Base-by-base conservation (phyloP, 768 basidiomycete genomes). In the Favolaschia claudopus region DNA sequence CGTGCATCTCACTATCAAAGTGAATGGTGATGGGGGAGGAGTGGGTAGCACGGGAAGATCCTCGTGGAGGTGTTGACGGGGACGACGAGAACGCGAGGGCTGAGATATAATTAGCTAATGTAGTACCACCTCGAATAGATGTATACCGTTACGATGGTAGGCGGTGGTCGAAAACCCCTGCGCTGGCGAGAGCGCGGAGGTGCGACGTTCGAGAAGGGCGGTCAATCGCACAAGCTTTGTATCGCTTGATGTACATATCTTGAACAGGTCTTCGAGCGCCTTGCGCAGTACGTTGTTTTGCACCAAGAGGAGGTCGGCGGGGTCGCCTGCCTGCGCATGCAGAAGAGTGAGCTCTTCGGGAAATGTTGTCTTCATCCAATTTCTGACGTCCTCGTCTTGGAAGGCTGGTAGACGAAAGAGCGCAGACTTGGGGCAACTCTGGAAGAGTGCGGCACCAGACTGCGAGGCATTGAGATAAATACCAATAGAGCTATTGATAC, bases 341-440 rank as follows among this genome's bases (percentile, higher is more conserved):
- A 70, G 50, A 2, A 70, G 29, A 2, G 67, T 36, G 3, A 73
- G 69, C 32, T 69, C 62, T 5, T 47, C 27, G 7, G 45, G 66
- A 54, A 67, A 75, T 0, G 44, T 58, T 7, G 37, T 54, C 38
- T 42, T 60, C 71, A 72, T 72, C 69, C 70, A 74, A 31, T 67
- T 63, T 10, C 49, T 50, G 13, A 74, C 68, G 38, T 72, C 69
- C 0, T n/a, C n/a, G 48, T 71, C 42, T 1, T 49, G 44, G 17
- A 73, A 53, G 1, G 69, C 74, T 2, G 71, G 72, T 1, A 75
- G 67, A 17, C 58, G 53, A 48, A 74, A 73, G 2, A 73, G 38
- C 1, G 67, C 61, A 6, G 69, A 73, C 1, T 67, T 44, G 0
- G 71, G 69, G n/a, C 60, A 54, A 2, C 43, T 43, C 31, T 71